Conservation (phyloP, 208 protist genomes). For the Trichomonas vaginalis region DNA sequence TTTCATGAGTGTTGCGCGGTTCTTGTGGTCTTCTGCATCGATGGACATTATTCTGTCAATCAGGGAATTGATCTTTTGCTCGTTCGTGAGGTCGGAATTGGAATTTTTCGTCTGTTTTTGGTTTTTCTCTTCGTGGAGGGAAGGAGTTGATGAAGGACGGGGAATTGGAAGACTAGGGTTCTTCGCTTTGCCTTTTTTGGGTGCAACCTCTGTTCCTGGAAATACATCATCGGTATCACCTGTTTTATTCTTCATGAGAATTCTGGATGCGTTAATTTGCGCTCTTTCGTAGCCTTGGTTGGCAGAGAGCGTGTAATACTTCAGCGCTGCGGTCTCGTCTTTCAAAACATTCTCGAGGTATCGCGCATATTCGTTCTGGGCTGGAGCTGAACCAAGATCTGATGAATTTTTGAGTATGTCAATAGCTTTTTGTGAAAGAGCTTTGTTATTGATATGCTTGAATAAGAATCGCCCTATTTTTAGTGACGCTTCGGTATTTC, state of each 20-base stretch:
- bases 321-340: neutral
- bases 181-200: no score
- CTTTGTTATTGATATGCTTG: neutral
- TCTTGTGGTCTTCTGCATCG: neutral
- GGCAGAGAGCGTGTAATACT: neutral
- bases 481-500: neutral
- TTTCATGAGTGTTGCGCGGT: neutral
- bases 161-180: no score
- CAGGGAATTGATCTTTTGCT: neutral
- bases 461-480: neutral
- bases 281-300: neutral
- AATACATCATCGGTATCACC: neutral
- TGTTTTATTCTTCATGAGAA: neutral
- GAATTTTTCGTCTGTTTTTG: no score
- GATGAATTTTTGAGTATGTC: neutral
- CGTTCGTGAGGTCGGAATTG: no score
- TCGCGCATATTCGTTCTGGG: neutral
- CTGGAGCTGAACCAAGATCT: neutral
- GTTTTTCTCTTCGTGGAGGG: no score
- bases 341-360: neutral
- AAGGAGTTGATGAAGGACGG: no score
- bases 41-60: neutral
- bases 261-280: neutral
- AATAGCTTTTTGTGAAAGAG: neutral
- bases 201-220: neutral